Evolutionary conservation across 1,284 basidiomycete species (phyloP), one percentile per base, ranked within the genome.

Genomic region (Pseudozyma sp.): DNA sequence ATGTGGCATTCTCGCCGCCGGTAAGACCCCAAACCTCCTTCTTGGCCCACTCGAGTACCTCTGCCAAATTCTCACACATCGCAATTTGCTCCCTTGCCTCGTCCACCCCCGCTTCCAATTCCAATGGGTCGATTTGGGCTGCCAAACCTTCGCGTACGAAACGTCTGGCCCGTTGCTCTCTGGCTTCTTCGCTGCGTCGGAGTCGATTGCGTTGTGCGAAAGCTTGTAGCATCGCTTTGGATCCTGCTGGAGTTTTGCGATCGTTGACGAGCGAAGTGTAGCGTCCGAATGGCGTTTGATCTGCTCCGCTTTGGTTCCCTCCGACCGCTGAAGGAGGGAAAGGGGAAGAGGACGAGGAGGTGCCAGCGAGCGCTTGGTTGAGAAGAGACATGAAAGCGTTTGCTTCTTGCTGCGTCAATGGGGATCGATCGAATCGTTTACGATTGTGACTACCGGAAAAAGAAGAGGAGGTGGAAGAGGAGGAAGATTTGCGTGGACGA

Each of bases 41-140:
- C 44, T 61, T 68, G 1, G 78, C 67, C 67, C 70, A 79, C 1
- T 59, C 58, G 42, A 75, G 43, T 13, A 78, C 18, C 16, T 76
- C 71, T 35, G 34, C 51, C 35, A 73, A 39, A 54, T 77, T 73
- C 43, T 76, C 66, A 42, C 76, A 78, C 53, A 64, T 65, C 13
- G 58, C 52, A 19, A 79, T 67, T 5, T 59, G 35, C 39, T 75
- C 72, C 21, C 69, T 43, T 6, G 78, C 78, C 64, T 70, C 59
- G 43, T 79, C 78, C 39, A 79, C 52, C 1, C 73, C 75, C 1
- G 62, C 69, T n/a, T 76, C 72, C 39, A 79, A 34, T 49, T 70
- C 47, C n/a, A 59, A 31, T 4, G 58, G 65, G 13, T 63, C 54
- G 35, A 76, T 54, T 44, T 59, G 40, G 6, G 69, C 69, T 5